Base-by-base conservation (phyloP, 495 filamentous ascomycete species). In the Aspergillus carlsbadensis region DNA sequence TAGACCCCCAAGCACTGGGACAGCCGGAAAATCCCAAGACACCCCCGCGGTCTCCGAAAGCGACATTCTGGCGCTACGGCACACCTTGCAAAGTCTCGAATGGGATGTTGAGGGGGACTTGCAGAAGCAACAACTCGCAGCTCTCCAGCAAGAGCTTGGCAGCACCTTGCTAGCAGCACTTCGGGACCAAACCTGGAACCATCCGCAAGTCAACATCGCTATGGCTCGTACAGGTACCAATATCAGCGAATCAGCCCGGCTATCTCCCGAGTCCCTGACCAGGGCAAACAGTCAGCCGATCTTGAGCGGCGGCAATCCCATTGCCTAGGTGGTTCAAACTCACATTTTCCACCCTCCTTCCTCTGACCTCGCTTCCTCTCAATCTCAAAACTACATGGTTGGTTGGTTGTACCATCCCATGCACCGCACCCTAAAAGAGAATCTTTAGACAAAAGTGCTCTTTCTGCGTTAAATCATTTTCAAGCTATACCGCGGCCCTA, bases 151-250 rank as follows among this genome's bases (percentile, higher is more conserved):
- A 60, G 90, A 96, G 57, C 84, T 95, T 47, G 89, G 91, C 34
- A 87, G 83, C 58, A 86, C 84, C 45, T 98, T 95, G 82, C 79
- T 97, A 29, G 91, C 84, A 56, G 88, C 91, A 5, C 78, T 98
- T 42, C 86, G 85, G 54, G 94, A 96, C 59, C 87, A 91, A 64
- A 77, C 80, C n/a, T 87, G 80, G 83, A 75, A 73, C 54, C 68
- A 62, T 52, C 64, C 64, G 14, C 67, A 64, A 37, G 70, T 65
- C 48, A 61, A 72, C 54, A 56, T 71, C 41, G 56, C 59, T 50
- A 59, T 68, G 29, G 60, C 72, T 52, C 65, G 70, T 46, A 58
- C 71, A 15, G 61, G 73, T 14, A 55, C 69, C 4, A 59, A 69
- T n/a, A 57, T 76, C 49, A 65, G 68, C 35, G 66, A 73, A 66